Evolutionary conservation across 176 grass and related monocot genomes (phyloP).

Genomic region (Rhipidocladum racemiflorum): DNA sequence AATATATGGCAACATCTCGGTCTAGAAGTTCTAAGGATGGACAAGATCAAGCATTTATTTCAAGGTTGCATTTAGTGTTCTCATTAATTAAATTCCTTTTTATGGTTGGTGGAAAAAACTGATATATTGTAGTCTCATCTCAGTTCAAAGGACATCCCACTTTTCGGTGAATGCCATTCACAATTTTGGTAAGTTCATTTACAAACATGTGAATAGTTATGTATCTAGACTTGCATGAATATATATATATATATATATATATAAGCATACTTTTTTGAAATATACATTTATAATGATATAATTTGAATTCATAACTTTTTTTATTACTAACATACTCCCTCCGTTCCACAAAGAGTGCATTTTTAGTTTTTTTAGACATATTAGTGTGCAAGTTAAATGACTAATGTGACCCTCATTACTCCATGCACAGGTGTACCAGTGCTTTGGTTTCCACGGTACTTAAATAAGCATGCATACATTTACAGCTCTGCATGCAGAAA

Average conservation of each 20-base stretch:
- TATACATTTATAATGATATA: not conserved
- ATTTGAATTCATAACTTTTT: not conserved
- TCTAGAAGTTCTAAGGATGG: not conserved
- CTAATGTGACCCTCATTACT: too few species aligned
- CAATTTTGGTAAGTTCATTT: not conserved
- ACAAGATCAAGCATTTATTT: not conserved
- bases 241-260: not conserved
- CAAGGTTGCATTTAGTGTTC: not conserved
- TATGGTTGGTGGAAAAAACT: not conserved
- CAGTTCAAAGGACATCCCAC: not conserved
- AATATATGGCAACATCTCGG: constrained; percentile 21
- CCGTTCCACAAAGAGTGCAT: too few species aligned
- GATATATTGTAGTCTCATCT: not conserved
- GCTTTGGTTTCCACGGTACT: too few species aligned
- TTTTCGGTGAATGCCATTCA: not conserved
- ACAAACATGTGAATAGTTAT: not conserved
- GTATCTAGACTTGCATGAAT: not conserved
- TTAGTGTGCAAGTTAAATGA: too few species aligned
- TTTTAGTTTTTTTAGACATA: too few species aligned
- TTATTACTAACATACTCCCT: not conserved
- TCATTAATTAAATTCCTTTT: not conserved
- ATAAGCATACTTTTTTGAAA: not conserved
- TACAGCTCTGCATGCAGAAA: too few species aligned
- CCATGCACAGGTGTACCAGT: too few species aligned
- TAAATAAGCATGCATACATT: too few species aligned